phyloP scores from a whole-genome alignment of 2,329 filamentous ascomycete species.

The Chaetomiaceae sp. region DNA sequence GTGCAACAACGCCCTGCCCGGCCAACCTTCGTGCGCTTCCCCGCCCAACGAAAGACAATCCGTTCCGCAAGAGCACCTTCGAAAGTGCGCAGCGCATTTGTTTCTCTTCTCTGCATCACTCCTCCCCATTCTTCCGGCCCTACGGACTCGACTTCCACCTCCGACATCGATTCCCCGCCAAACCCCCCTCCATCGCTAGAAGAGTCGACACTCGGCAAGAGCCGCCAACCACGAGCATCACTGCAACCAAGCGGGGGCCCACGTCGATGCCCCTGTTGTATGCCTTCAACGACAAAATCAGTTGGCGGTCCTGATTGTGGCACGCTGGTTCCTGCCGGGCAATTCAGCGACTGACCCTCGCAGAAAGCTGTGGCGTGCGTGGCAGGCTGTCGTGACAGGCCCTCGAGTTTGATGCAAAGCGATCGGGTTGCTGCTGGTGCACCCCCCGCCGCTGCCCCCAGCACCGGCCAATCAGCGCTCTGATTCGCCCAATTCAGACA shows the following conservation, averaged over 20 bases:
- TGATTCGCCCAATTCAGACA: constrained; percentile 28
- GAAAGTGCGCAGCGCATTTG: not conserved
- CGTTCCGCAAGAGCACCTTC: constrained; percentile 7
- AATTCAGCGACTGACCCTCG: constrained; percentile 2
- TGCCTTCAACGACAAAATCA: constrained; percentile 5
- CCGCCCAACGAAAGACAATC: constrained; percentile 4
- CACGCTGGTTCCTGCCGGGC: not conserved
- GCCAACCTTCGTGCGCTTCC: constrained; percentile 4
- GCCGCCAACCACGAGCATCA: not conserved
- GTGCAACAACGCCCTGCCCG: constrained; percentile 1
- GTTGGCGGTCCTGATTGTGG: constrained; percentile 7
- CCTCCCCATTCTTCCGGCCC: not conserved
- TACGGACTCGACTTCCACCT: constrained; percentile 8
- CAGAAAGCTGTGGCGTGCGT: not conserved
- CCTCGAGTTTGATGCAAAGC: constrained; percentile 1
- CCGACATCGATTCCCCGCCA: no score
- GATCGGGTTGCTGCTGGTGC: constrained; percentile 7
- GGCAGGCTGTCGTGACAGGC: constrained; percentile 10
- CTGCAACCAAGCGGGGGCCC: constrained; percentile 6
- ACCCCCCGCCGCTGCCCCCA: constrained; percentile 10
- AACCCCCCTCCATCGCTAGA: not conserved
- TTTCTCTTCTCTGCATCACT: not conserved
- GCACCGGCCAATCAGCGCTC: constrained; percentile 20
- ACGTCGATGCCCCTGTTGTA: constrained; percentile 17
- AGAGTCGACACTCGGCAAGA: constrained; percentile 3